These are phyloP conservation scores for Blastobotrys serpentis DNA, from an alignment of 1,139 yeast species.

Conservation along the genomic window DNA sequence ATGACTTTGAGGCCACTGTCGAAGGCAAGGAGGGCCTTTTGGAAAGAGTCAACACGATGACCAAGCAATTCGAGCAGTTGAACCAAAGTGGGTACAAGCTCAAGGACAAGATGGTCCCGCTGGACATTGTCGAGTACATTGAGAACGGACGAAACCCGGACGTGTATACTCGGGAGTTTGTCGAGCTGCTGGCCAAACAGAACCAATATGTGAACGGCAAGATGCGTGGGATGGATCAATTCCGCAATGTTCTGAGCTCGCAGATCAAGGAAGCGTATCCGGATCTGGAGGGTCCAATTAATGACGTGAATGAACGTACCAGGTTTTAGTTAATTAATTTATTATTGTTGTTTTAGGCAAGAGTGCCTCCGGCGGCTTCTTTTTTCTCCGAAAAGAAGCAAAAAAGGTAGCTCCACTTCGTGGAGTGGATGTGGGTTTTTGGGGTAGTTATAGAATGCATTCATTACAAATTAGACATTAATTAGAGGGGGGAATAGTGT, in stretches of 20 bases:
- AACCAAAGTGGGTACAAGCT: slow-evolving; percentile 23
- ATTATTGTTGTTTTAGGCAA: background rate
- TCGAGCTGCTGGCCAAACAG: slow-evolving; percentile 83
- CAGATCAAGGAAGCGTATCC: slow-evolving; percentile 78
- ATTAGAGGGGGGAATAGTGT: background rate
- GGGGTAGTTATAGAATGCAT: background rate
- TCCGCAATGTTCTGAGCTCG: slow-evolving; percentile 62
- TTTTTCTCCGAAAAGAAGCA: slow-evolving; percentile 1
- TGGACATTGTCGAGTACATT: slow-evolving; percentile 50
- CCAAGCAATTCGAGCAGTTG: slow-evolving; percentile 22
- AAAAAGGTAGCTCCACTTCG: background rate
- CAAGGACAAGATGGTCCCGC: slow-evolving; percentile 28
- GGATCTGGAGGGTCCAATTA: slow-evolving; percentile 55
- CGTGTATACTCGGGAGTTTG: slow-evolving; percentile 92
- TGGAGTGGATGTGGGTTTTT: background rate
- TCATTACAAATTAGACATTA: slow-evolving; percentile 15
- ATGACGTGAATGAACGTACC: slow-evolving; percentile 42
- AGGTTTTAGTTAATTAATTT: background rate
- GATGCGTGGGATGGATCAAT: slow-evolving; percentile 43
- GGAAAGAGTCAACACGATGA: slow-evolving; percentile 31
- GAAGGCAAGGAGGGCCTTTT: slow-evolving; percentile 59
- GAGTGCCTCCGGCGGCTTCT: slow-evolving; percentile 1
- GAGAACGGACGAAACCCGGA: slow-evolving; percentile 98
- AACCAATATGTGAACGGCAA: slow-evolving; percentile 89
- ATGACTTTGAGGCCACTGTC: slow-evolving; percentile 86